Evolutionary conservation across 2,329 filamentous ascomycete species (phyloP).

Genomic region (Nigrospora osmanthi): DNA sequence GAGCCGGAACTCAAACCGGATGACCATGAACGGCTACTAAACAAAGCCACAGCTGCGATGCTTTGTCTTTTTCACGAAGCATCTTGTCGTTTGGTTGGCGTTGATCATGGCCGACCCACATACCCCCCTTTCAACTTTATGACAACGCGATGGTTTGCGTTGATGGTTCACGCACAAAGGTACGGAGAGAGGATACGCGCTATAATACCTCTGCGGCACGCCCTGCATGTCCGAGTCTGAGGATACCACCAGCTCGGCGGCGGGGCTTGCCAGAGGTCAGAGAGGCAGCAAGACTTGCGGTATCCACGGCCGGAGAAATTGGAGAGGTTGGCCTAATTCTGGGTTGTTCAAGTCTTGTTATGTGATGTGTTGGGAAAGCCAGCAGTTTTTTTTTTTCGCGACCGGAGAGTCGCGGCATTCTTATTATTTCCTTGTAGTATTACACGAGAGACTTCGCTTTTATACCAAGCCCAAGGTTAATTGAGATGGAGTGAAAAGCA

Average conservation of each 20-base stretch:
- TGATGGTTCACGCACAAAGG: constrained; percentile 7
- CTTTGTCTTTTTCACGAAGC: neutral
- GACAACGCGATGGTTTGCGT: constrained; percentile 11
- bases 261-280: constrained; percentile 11
- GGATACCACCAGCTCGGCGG: constrained; percentile 14
- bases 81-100: neutral
- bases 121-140: constrained; percentile 7
- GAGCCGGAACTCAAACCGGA: constrained; percentile 92
- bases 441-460: constrained; percentile 26
- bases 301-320: neutral
- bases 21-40: constrained; percentile 99
- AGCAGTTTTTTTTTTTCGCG: constrained; percentile 26
- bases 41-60: constrained; percentile 1
- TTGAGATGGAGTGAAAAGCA: constrained; percentile 23
- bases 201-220: neutral
- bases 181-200: constrained; percentile 6
- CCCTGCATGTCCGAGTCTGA: neutral
- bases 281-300: constrained; percentile 1
- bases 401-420: constrained; percentile 27
- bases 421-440: constrained; percentile 39
- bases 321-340: constrained; percentile 9
- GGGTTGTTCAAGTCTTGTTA: constrained; percentile 20
- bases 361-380: constrained; percentile 25
- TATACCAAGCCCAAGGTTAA: constrained; percentile 23
- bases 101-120: neutral